phyloP scores from a whole-genome alignment of 2,329 filamentous ascomycete genomes.

The Clarireedia paspali region DNA sequence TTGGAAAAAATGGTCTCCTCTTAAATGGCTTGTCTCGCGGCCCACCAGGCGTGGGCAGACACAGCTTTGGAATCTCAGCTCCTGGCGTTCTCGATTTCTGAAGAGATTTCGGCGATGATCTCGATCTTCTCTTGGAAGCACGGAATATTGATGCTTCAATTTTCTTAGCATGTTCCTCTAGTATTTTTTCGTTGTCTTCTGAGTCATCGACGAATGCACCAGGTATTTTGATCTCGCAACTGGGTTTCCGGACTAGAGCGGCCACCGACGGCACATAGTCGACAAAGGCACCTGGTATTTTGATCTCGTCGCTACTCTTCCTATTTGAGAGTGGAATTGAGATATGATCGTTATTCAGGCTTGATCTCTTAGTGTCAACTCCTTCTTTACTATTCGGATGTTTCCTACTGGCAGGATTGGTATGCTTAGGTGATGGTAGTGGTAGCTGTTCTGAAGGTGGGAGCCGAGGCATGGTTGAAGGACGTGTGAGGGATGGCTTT shows the following conservation, averaged over 20 bases:
- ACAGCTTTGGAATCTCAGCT: neutral
- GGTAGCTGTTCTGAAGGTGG: constrained; percentile 9
- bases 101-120: neutral
- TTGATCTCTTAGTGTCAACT: neutral
- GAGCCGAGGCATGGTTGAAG: constrained; percentile 9
- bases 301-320: constrained; percentile 5
- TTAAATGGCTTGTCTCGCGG: constrained; percentile 1
- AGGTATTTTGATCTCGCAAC: constrained; percentile 15
- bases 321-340: neutral
- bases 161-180: constrained; percentile 19
- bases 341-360: neutral
- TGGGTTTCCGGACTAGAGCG: neutral
- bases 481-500: constrained; percentile 11
- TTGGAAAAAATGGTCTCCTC: neutral
- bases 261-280: neutral
- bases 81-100: neutral
- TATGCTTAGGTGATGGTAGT: neutral
- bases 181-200: constrained; percentile 11
- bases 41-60: neutral
- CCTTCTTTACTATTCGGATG: neutral
- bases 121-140: neutral
- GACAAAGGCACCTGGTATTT: constrained; percentile 1
- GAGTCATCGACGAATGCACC: constrained; percentile 13
- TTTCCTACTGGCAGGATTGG: constrained; percentile 11
- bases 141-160: constrained; percentile 10